These are phyloP conservation scores for Chrysopogon serrulatus DNA, from an alignment of 176 grass and related monocot genomes.

Conservation along the genomic window DNA sequence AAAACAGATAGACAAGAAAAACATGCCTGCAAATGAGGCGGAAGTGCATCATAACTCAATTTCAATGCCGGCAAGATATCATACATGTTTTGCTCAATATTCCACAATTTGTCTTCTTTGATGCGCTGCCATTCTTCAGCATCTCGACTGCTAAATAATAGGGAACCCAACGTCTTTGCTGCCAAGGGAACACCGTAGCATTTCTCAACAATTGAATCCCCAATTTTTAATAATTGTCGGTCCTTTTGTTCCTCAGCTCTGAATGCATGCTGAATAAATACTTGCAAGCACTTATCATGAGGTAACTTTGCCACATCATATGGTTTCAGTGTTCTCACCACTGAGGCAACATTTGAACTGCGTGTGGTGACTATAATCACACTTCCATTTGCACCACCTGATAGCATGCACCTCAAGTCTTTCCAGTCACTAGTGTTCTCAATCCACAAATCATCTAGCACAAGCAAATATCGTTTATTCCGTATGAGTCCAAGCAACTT, in stretches of 20 bases:
- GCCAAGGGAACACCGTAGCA: not conserved
- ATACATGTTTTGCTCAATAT: not conserved
- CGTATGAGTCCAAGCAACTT: not conserved
- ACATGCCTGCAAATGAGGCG: not conserved
- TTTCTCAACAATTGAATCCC: not conserved
- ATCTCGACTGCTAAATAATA: not conserved
- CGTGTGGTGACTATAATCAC: not conserved
- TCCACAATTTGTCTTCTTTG: not conserved
- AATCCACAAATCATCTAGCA: not conserved
- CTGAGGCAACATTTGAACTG: not conserved
- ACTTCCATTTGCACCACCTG: not conserved
- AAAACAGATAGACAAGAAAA: not conserved
- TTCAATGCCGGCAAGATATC: not conserved
- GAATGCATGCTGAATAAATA: not conserved
- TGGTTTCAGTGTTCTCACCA: not conserved
- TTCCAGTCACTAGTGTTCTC: not conserved
- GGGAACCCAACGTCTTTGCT: not conserved
- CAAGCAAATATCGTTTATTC: not conserved
- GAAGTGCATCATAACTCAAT: slow-evolving; percentile 12
- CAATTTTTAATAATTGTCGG: not conserved
- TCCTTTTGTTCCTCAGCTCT: not conserved
- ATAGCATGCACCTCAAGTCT: not conserved
- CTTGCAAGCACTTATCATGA: not conserved
- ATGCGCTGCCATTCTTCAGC: not conserved
- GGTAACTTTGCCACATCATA: not conserved